Conservation (phyloP, 495 filamentous ascomycete species). For the Penicillium ochrochloron region DNA sequence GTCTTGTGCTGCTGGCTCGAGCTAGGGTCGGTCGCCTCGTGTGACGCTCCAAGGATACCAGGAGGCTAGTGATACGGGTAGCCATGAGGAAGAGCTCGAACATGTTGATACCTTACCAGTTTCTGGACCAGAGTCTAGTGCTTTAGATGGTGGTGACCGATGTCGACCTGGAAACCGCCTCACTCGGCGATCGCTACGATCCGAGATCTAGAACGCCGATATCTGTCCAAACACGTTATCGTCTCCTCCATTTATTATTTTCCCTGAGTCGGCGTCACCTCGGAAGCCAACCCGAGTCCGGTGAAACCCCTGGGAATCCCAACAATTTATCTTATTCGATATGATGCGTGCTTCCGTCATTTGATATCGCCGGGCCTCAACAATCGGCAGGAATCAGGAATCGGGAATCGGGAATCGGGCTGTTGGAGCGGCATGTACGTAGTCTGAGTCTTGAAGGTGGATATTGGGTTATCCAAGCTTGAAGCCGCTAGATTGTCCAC, state of each 20-base stretch:
- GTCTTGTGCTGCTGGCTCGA: background rate
- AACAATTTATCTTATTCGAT: background rate
- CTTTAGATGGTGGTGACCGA: background rate
- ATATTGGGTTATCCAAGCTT: background rate
- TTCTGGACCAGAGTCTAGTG: background rate
- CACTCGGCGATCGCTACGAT: background rate
- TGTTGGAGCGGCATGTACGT: background rate
- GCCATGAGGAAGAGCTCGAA: background rate
- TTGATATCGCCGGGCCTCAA: background rate
- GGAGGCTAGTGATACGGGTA: background rate
- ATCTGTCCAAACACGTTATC: background rate
- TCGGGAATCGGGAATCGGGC: background rate
- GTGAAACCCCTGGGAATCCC: background rate
- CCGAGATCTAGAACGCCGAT: background rate
- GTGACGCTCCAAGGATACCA: no score
- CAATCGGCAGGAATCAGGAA: background rate
- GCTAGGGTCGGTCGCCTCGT: background rate
- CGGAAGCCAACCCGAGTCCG: background rate
- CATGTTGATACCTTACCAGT: background rate
- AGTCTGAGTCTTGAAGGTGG: background rate
- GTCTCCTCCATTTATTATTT: no score
- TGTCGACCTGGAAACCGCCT: background rate
- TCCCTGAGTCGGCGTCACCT: background rate
- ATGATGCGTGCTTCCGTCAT: background rate
- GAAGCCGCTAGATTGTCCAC: background rate